phyloP scores from a whole-genome alignment of 2,329 filamentous ascomycete species.

The Chrysoporthe puriensis region DNA sequence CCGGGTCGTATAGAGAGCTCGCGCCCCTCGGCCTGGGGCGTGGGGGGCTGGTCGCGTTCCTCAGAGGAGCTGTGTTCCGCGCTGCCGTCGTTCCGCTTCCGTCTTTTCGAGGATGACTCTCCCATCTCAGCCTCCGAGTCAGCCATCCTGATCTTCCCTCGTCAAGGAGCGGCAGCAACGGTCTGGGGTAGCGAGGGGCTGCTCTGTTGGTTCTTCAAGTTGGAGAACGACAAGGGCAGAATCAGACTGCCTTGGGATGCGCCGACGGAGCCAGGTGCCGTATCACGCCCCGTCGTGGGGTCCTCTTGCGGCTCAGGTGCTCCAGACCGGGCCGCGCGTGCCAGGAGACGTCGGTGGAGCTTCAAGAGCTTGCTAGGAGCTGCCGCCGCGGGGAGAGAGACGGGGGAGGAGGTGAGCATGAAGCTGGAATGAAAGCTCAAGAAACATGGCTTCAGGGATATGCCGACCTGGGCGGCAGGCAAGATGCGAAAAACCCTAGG shows the following conservation, averaged over 20 bases:
- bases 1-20: constrained; percentile 35
- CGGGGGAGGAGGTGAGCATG: background rate
- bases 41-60: constrained; percentile 21
- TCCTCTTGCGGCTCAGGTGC: no score
- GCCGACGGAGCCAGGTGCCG: no score
- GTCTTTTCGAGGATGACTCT: constrained; percentile 46
- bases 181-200: background rate
- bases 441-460: background rate
- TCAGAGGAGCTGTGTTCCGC: constrained; percentile 51
- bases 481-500: background rate
- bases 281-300: no score
- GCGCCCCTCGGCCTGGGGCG: constrained; percentile 21
- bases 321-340: no score
- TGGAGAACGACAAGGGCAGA: background rate
- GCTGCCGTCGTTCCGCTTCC: constrained; percentile 46
- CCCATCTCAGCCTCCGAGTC: constrained; percentile 18
- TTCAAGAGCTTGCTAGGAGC: background rate
- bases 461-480: constrained; percentile 1
- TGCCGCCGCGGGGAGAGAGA: background rate
- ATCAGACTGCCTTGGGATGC: background rate
- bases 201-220: no score
- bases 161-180: background rate
- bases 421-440: background rate
- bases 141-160: background rate
- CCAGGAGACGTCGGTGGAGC: background rate